These are phyloP conservation scores for Ganoderma boninense DNA, from an alignment of 1,284 basidiomycete species.

Conservation along the genomic window DNA sequence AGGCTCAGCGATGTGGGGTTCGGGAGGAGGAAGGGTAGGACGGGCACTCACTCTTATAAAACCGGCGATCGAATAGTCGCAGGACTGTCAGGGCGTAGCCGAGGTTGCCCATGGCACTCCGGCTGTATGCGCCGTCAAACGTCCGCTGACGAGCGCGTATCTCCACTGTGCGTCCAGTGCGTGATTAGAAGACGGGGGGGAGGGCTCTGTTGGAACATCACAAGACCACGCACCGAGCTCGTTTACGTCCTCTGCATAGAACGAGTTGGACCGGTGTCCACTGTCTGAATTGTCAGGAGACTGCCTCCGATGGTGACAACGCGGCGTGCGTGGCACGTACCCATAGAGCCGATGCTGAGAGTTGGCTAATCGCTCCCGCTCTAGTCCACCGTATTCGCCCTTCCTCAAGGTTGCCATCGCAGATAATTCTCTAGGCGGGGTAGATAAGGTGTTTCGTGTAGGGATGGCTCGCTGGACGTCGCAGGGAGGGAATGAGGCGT, in stretches of 20 bases:
- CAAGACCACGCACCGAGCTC: slow-evolving; percentile 52
- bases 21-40: slow-evolving; percentile 8
- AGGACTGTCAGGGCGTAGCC: slow-evolving; percentile 80
- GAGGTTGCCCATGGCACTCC: slow-evolving; percentile 78
- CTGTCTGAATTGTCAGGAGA: slow-evolving; percentile 41
- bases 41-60: slow-evolving; percentile 67
- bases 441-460: background rate
- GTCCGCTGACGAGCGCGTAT: slow-evolving; percentile 82
- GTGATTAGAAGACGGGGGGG: background rate
- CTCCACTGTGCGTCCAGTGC: slow-evolving; percentile 53
- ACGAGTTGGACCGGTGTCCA: slow-evolving; percentile 68
- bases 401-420: background rate
- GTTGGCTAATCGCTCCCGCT: background rate
- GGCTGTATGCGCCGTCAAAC: slow-evolving; percentile 82
- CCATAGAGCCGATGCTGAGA: background rate
- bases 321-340: background rate
- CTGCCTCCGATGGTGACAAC: background rate
- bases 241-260: slow-evolving; percentile 62
- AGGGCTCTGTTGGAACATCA: background rate
- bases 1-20: background rate
- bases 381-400: background rate
- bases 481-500: background rate
- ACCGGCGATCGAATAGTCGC: slow-evolving; percentile 77
- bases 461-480: background rate
- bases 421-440: background rate